A percentile compares a stretch with the other conserved stretches of the same genome.
Evolutionary conservation across 2,329 filamentous ascomycete species (phyloP).

Genomic region (Colletotrichum ledebouriae): DNA sequence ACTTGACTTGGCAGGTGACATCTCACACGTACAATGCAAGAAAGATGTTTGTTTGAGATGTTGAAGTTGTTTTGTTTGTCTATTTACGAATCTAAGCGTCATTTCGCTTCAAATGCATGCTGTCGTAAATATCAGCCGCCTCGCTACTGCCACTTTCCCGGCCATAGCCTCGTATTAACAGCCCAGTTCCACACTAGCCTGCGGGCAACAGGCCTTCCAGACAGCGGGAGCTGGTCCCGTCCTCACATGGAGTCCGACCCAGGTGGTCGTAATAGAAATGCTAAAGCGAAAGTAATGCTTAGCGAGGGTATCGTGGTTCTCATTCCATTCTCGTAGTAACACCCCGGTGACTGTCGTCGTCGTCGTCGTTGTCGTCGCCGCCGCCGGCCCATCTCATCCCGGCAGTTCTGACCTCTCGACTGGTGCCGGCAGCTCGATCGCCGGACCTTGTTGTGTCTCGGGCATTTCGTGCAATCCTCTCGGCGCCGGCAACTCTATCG

Average conservation of each 20-base stretch:
- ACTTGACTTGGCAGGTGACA: neutral
- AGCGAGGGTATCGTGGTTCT: slow-evolving; percentile 41
- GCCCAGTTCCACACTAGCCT: neutral
- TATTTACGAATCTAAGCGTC: slow-evolving; percentile 25
- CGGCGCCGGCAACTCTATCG: slow-evolving; percentile 29
- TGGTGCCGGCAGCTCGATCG: slow-evolving; percentile 32
- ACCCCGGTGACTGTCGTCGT: neutral
- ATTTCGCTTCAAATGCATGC: slow-evolving; percentile 12
- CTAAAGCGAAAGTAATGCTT: slow-evolving; percentile 22
- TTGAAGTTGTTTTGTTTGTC: neutral
- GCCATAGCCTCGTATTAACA: slow-evolving; percentile 2
- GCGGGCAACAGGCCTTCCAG: neutral
- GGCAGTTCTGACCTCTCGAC: slow-evolving; percentile 37
- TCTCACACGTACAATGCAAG: neutral
- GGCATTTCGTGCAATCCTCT: slow-evolving; percentile 39
- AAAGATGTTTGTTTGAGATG: neutral
- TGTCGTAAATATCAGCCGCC: slow-evolving; percentile 4
- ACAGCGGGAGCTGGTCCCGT: neutral
- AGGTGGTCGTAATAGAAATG: slow-evolving; percentile 10
- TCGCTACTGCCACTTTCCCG: neutral
- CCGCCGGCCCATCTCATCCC: slow-evolving; percentile 10
- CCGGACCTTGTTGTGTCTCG: slow-evolving; percentile 33
- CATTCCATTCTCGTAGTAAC: slow-evolving; percentile 27
- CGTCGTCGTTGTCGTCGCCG: neutral
- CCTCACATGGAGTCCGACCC: slow-evolving; percentile 19